Evolutionary conservation across 2,329 filamentous ascomycete species (phyloP).

Genomic region (Cylindrodendrum hubeiense): DNA sequence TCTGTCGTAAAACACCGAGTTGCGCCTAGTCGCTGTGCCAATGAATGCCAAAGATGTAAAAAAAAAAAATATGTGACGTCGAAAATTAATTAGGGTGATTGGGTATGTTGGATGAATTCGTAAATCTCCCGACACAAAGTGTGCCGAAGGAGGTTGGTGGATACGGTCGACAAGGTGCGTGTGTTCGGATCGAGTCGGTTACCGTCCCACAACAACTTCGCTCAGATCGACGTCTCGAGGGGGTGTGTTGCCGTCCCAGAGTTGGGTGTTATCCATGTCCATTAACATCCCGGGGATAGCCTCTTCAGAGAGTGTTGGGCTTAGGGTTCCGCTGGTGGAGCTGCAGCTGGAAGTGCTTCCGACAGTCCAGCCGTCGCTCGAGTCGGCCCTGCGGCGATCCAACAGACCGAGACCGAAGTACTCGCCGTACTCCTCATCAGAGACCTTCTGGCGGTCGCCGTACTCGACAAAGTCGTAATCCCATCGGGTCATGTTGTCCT

Average conservation of each 20-base stretch:
- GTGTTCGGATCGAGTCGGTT: slow-evolving; percentile 29
- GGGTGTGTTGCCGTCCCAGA: slow-evolving; percentile 41
- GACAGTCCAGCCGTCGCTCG: slow-evolving; percentile 91
- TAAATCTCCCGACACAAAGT: slow-evolving; percentile 32
- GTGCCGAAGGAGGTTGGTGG: slow-evolving; percentile 1
- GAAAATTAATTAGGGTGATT: slow-evolving; percentile 48
- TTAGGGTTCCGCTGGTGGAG: slow-evolving; percentile 63
- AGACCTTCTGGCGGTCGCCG: slow-evolving; percentile 69
- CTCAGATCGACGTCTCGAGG: slow-evolving; percentile 59
- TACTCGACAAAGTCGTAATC: slow-evolving; percentile 94
- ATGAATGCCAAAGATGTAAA: slow-evolving; percentile 56
- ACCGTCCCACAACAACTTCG: slow-evolving; percentile 59
- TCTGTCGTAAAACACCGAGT: slow-evolving; percentile 47
- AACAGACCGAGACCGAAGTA: slow-evolving; percentile 62
- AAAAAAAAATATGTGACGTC: slow-evolving; percentile 42
- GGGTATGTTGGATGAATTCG: slow-evolving; percentile 44
- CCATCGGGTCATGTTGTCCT: slow-evolving; percentile 90
- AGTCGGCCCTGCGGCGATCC: slow-evolving; percentile 56
- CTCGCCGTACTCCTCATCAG: slow-evolving; percentile 61
- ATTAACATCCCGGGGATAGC: slow-evolving; percentile 50
- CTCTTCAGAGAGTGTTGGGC: slow-evolving; percentile 62
- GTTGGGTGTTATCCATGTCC: slow-evolving; percentile 53
- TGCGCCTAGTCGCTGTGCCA: slow-evolving; percentile 56
- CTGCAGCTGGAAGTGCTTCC: slow-evolving; percentile 80
- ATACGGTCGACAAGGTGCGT: neutral